phyloP scores from a whole-genome alignment of 768 basidiomycete genomes.

The Lentinula lateritia region DNA sequence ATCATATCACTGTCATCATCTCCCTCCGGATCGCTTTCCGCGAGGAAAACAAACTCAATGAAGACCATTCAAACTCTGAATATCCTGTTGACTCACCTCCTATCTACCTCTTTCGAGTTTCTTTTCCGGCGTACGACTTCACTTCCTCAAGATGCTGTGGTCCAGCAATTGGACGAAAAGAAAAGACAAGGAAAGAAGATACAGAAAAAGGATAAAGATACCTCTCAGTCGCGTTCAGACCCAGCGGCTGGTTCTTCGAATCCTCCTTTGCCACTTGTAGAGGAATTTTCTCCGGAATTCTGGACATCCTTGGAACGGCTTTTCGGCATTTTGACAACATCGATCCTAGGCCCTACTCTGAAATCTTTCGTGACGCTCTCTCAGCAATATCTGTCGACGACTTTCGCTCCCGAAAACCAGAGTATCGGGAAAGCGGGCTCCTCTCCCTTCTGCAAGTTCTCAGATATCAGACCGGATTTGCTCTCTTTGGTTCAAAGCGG shows the following conservation, averaged over 20 bases:
- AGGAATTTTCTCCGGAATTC: not conserved
- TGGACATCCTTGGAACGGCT: not conserved
- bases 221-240: not conserved
- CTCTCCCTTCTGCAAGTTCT: not conserved
- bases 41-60: not conserved
- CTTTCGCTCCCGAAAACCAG: not conserved
- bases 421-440: not conserved
- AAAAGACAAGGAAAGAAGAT: not conserved
- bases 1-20: not conserved
- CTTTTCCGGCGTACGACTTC: not conserved
- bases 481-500: conserved; percentile 1
- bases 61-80: not conserved
- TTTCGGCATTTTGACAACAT: not conserved
- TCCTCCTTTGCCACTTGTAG: not conserved
- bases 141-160: not conserved
- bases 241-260: not conserved
- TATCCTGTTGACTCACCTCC: not conserved
- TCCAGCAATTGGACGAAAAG: not conserved
- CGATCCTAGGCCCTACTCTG: not conserved
- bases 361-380: not conserved
- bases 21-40: not conserved
- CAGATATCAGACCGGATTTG: conserved; percentile 3
- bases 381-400: not conserved
- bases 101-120: not conserved
- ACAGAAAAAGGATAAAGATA: not conserved